Percentiles rank a stretch among this genome's conserved stretches.
Evolutionary conservation across 1,139 yeast species (phyloP).

Genomic region (Pichia sp.): DNA sequence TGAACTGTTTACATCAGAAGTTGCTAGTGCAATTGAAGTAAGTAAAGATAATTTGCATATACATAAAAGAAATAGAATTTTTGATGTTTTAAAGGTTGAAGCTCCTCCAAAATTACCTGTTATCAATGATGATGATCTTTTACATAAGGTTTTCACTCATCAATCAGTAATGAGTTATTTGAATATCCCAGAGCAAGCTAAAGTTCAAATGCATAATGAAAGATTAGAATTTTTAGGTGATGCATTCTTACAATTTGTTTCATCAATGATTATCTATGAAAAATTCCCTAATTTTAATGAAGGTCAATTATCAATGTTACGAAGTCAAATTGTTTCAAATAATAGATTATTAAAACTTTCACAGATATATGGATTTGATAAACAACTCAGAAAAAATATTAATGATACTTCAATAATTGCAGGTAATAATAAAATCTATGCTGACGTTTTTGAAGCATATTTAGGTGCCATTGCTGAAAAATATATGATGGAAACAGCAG

Average conservation of each 20-base stretch:
- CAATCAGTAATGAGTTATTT: conserved; percentile 59
- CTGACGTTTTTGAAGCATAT: conserved; percentile 84
- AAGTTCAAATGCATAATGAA: conserved; percentile 67
- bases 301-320: conserved; percentile 68
- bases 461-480: conserved; percentile 56
- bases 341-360: conserved; percentile 67
- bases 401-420: conserved; percentile 32
- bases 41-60: neutral
- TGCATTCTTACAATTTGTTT: conserved; percentile 66
- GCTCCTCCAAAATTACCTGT: conserved; percentile 64
- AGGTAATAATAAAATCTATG: conserved; percentile 50
- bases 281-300: conserved; percentile 67
- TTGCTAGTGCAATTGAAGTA: neutral
- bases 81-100: conserved; percentile 5
- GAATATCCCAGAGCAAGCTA: conserved; percentile 48
- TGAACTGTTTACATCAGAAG: conserved; percentile 2
- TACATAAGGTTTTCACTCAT: conserved; percentile 74
- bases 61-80: conserved; percentile 8
- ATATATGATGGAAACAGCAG: conserved; percentile 16
- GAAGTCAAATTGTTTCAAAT: conserved; percentile 69
- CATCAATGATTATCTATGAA: conserved; percentile 60
- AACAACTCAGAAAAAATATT: conserved; percentile 43
- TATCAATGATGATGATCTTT: conserved; percentile 52
- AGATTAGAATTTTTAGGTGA: conserved; percentile 90
- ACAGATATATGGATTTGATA: conserved; percentile 59